Conservation (phyloP, 2,329 filamentous ascomycete genomes). For the Fusarium sp. region DNA sequence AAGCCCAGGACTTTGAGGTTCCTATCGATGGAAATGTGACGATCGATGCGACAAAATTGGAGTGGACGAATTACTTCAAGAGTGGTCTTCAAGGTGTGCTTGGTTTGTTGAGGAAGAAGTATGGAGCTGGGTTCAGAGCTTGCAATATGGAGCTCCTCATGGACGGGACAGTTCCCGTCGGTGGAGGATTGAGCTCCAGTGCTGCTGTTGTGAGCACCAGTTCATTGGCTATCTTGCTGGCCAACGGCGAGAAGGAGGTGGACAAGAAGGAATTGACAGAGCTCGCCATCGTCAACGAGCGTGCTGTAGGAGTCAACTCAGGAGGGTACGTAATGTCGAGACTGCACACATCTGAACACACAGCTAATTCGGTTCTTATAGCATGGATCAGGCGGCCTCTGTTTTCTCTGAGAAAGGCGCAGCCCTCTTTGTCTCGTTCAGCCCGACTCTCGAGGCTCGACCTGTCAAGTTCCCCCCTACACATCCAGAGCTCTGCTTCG, state of each 20-base stretch:
- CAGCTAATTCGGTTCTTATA: conserved; percentile 49
- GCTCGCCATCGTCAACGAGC: conserved; percentile 93
- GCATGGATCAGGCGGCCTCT: conserved; percentile 97
- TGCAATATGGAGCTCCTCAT: conserved; percentile 86
- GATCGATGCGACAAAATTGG: conserved; percentile 86
- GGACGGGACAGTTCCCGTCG: conserved; percentile 91
- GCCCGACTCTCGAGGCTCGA: conserved; percentile 78
- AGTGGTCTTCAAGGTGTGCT: conserved; percentile 87
- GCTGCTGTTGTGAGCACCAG: conserved; percentile 94
- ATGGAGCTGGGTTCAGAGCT: conserved; percentile 71
- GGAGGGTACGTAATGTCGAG: conserved; percentile 74
- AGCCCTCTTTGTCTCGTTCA: conserved; percentile 91
- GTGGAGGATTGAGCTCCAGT: conserved; percentile 92
- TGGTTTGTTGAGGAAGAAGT: conserved; percentile 77
- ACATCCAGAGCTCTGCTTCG: conserved; percentile 85
- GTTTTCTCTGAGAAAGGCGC: conserved; percentile 90
- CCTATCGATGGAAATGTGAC: conserved; percentile 72
- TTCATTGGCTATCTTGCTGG: conserved; percentile 86
- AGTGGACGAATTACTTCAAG: conserved; percentile 99
- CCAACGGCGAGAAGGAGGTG: conserved; percentile 81
- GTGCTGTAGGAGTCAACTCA: conserved; percentile 94
- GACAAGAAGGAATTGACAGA: conserved; percentile 94
- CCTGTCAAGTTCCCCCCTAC: conserved; percentile 87
- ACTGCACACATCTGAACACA: background rate
- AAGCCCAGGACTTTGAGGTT: conserved; percentile 79